phyloP scores from a whole-genome alignment of 2,329 filamentous ascomycete species.

The Fusarium avenaceum region DNA sequence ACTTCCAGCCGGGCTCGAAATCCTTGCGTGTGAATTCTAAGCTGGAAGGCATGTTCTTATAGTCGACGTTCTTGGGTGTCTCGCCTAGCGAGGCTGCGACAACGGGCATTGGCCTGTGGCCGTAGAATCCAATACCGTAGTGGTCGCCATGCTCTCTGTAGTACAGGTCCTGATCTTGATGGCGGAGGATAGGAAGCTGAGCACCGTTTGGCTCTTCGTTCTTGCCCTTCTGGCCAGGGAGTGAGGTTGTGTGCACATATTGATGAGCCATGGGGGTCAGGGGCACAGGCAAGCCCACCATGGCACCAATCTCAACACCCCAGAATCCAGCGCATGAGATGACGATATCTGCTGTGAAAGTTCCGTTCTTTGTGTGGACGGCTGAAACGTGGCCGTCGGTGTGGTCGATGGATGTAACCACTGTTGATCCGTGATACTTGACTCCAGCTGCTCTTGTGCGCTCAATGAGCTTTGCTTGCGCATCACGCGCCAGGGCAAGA shows the following conservation, averaged over 20 bases:
- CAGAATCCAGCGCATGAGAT: slow-evolving; percentile 75
- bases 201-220: slow-evolving; percentile 61
- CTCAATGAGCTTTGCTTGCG: slow-evolving; percentile 71
- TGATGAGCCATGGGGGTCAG: slow-evolving; percentile 73
- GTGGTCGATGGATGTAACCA: slow-evolving; percentile 69
- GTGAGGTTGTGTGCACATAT: slow-evolving; percentile 71
- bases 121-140: slow-evolving; percentile 74
- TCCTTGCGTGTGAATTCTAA: slow-evolving; percentile 71
- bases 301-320: slow-evolving; percentile 74
- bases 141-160: slow-evolving; percentile 74
- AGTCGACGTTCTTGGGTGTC: slow-evolving; percentile 66
- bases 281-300: slow-evolving; percentile 70
- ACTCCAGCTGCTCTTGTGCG: slow-evolving; percentile 71
- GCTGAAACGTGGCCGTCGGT: slow-evolving; percentile 66
- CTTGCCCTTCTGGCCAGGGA: slow-evolving; percentile 59
- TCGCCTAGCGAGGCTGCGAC: slow-evolving; percentile 66
- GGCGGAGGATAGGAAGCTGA: slow-evolving; percentile 68
- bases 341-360: slow-evolving; percentile 69
- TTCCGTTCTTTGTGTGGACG: slow-evolving; percentile 63
- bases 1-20: slow-evolving; percentile 71
- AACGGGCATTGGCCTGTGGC: slow-evolving; percentile 72
- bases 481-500: slow-evolving; percentile 71
- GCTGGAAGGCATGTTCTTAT: slow-evolving; percentile 74
- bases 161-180: slow-evolving; percentile 75
- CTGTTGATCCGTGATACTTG: slow-evolving; percentile 67